phyloP scores from a whole-genome alignment of 2,329 filamentous ascomycete genomes.

The Ophiostoma tasmaniense region DNA sequence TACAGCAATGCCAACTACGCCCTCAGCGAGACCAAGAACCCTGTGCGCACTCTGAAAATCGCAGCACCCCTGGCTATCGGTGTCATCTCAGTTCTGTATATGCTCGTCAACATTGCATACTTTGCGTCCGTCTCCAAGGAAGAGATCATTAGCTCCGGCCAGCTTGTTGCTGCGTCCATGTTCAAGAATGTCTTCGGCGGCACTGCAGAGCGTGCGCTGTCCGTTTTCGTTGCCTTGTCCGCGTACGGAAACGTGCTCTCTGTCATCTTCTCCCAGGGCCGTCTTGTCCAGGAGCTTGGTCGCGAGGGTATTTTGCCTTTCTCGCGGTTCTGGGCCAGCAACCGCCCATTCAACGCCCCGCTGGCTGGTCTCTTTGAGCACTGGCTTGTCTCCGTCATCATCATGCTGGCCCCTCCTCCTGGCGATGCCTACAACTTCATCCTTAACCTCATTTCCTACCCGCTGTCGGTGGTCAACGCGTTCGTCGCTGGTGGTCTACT shows the following conservation, averaged over 20 bases:
- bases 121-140: slow-evolving; percentile 50
- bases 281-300: slow-evolving; percentile 57
- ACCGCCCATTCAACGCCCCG: slow-evolving; percentile 54
- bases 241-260: slow-evolving; percentile 60
- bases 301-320: slow-evolving; percentile 59
- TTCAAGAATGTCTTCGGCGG: slow-evolving; percentile 49
- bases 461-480: slow-evolving; percentile 49
- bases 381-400: slow-evolving; percentile 55
- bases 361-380: slow-evolving; percentile 54
- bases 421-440: slow-evolving; percentile 60
- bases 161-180: slow-evolving; percentile 45
- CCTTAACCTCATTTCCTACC: slow-evolving; percentile 56
- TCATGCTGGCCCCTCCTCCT: slow-evolving; percentile 58
- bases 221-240: slow-evolving; percentile 58
- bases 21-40: slow-evolving; percentile 57
- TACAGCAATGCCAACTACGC: slow-evolving; percentile 63
- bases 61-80: slow-evolving; percentile 54
- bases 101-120: slow-evolving; percentile 59
- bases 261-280: slow-evolving; percentile 60
- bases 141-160: slow-evolving; percentile 43
- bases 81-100: slow-evolving; percentile 53
- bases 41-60: slow-evolving; percentile 54
- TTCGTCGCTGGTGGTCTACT: slow-evolving; percentile 46
- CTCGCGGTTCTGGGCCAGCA: slow-evolving; percentile 54
- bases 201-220: slow-evolving; percentile 49